Evolutionary conservation across 371 early-diverging fungal species (phyloP).

Genomic region (Rhizopus delemar): DNA sequence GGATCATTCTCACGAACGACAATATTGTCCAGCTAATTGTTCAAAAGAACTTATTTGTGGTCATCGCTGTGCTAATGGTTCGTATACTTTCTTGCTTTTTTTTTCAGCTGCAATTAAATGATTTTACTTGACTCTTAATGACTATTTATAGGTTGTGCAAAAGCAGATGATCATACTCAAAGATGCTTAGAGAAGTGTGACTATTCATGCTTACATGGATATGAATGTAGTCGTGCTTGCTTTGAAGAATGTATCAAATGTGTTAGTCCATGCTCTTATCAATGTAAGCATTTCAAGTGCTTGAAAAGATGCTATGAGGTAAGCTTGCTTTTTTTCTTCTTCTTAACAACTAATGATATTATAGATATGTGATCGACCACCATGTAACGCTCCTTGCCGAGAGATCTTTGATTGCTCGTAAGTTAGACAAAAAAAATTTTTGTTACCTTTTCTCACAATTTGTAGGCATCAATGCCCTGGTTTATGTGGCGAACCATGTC

Average conservation of each 20-base stretch:
- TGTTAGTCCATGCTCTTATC: conserved; percentile 39
- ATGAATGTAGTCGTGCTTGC: conserved; percentile 42
- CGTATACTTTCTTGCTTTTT: neutral
- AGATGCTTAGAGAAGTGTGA: conserved; percentile 43
- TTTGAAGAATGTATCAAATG: conserved; percentile 37
- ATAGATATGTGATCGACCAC: conserved; percentile 49
- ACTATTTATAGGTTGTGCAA: conserved; percentile 38
- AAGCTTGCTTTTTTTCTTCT: neutral
- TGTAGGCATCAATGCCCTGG: conserved; percentile 47
- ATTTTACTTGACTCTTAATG: neutral
- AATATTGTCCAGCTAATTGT: conserved; percentile 36
- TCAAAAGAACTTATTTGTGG: conserved; percentile 54
- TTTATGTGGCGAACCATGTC: conserved; percentile 52
- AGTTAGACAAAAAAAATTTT: conserved; percentile 9
- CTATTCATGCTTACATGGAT: conserved; percentile 46
- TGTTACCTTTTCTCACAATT: neutral
- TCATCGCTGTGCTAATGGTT: conserved; percentile 49
- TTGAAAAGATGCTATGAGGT: conserved; percentile 45
- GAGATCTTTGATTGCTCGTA: conserved; percentile 37
- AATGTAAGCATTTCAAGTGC: conserved; percentile 41
- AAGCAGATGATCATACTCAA: conserved; percentile 47
- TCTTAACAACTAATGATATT: neutral
- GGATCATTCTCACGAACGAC: conserved; percentile 33
- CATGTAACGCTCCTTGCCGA: conserved; percentile 40
- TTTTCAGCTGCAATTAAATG: neutral